Evolutionary conservation across 148 eudicot genomes (phyloP), one percentile per base, ranked within the genome.

Genomic region (Spergularia marina): DNA sequence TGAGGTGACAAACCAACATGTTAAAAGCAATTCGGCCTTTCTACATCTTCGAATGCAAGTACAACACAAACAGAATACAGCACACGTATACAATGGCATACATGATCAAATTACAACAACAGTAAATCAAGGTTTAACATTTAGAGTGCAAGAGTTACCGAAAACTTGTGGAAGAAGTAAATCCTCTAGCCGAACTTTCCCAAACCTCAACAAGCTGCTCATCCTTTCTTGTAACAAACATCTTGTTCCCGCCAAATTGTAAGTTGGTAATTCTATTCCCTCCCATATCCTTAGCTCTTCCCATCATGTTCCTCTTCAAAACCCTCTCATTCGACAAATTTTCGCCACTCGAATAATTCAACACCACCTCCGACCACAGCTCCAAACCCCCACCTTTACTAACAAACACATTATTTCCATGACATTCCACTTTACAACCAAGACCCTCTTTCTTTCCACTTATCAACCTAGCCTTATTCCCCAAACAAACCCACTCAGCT

Each of bases 191-290:
- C 5, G 87, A 85, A 77, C 89, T 85, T 61, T 87, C 86, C 99
- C 99, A 95, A 81, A 95, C 97, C 80, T 95, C 99, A 53, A 92
- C 84, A 71, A 71, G 76, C 68, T 90, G 99, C 68, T 92, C 82
- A 83, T 92, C 91, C 73, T 91, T 95, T 60, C 97, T 81, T 3
- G 94, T 89, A 55, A 92, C 76, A 60, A 95, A 95, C 99, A 95
- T 90, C 74, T 89, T 95, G 78, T 85, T 95, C 69, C 97, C 99
- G 7, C 97, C 99, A 79, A 95, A 95, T 21, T 78, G 79, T 75
- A 95, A 73, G 70, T 82, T 77, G 20, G 84, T 88, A 47, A 95
- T 86, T 86, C 74, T 82, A 66, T 80, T 85, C 49, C 87, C 87
- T 49, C 89, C 87, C 78, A 78, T 66, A 79, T 95, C 99, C 78